Percentiles rank a stretch among this genome's conserved stretches.
Conservation (phyloP, 2,329 filamentous ascomycete species). For the Rhynchosporium graminicola region DNA sequence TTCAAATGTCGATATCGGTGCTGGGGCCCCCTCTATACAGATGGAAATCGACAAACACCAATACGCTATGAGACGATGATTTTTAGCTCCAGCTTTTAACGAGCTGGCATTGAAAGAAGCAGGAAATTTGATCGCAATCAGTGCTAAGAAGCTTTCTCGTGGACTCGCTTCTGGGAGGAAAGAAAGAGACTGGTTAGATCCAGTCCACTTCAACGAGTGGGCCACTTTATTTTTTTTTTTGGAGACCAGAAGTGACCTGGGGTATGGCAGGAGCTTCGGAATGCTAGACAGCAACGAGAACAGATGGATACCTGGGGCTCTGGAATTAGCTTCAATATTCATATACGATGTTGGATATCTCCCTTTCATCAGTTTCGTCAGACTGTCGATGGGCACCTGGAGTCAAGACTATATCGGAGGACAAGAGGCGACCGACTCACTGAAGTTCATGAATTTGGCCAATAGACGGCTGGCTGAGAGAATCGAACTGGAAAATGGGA, state of each 20-base stretch:
- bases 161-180: constrained; percentile 10
- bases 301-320: constrained; percentile 20
- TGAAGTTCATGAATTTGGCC: constrained; percentile 21
- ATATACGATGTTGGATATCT: constrained; percentile 26
- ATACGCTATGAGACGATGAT: constrained; percentile 25
- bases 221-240: constrained; percentile 41
- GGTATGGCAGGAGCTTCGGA: constrained; percentile 46
- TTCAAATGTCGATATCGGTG: constrained; percentile 19
- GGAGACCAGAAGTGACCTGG: constrained; percentile 46
- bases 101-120: constrained; percentile 39
- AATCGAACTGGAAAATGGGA: constrained; percentile 17
- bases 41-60: constrained; percentile 23
- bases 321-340: constrained; percentile 22
- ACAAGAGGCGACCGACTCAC: constrained; percentile 22
- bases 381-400: constrained; percentile 19
- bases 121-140: constrained; percentile 30
- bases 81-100: constrained; percentile 39
- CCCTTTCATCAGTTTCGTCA: constrained; percentile 21
- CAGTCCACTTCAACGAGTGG: constrained; percentile 39
- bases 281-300: constrained; percentile 33
- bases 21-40: constrained; percentile 22
- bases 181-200: constrained; percentile 23
- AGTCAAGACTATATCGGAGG: constrained; percentile 22
- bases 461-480: constrained; percentile 19
- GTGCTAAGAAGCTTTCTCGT: constrained; percentile 13